A percentile compares a stretch with the other conserved stretches of the same genome.
Conservation (phyloP, 2,329 filamentous ascomycete genomes). For the Hypomyces perniciosus region DNA sequence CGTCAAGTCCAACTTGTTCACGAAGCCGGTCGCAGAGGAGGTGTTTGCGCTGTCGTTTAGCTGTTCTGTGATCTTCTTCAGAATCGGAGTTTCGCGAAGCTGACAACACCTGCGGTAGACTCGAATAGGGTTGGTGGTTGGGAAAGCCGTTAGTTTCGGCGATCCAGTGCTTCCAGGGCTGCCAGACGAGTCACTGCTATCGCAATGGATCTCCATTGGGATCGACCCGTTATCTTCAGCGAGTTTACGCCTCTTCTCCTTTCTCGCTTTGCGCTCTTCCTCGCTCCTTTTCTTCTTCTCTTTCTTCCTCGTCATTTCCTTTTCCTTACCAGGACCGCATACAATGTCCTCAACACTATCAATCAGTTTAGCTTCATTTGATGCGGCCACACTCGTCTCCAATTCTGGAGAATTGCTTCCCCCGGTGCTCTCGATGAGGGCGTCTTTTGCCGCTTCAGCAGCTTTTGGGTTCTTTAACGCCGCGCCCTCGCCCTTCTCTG, state of each 20-base stretch:
- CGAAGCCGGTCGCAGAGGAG: conserved; percentile 62
- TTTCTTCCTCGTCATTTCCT: conserved; percentile 62
- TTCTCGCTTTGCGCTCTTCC: conserved; percentile 84
- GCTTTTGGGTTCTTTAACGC: conserved; percentile 62
- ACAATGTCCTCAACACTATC: conserved; percentile 15
- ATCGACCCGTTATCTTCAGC: conserved; percentile 84
- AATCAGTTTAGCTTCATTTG: conserved; percentile 20
- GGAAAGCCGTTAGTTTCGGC: conserved; percentile 36
- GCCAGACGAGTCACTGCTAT: conserved; percentile 54
- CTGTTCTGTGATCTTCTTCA: conserved; percentile 88
- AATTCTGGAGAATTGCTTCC: conserved; percentile 36
- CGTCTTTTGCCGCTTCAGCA: conserved; percentile 45
- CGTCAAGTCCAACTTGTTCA: conserved; percentile 76
- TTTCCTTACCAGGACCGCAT: conserved; percentile 20
- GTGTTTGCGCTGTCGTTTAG: conserved; percentile 66
- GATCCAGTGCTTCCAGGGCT: conserved; percentile 14
- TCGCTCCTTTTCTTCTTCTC: conserved; percentile 96
- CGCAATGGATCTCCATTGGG: conserved; percentile 73
- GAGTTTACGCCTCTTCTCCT: conserved; percentile 77
- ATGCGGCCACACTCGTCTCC: conserved; percentile 29
- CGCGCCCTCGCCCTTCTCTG: conserved; percentile 67
- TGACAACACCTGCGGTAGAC: conserved; percentile 96
- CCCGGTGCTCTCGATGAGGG: conserved; percentile 34
- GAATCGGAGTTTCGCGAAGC: conserved; percentile 81
- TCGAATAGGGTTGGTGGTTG: conserved; percentile 83